Conservation (phyloP, 1,284 basidiomycete genomes). For the Puccinia novopanici region DNA sequence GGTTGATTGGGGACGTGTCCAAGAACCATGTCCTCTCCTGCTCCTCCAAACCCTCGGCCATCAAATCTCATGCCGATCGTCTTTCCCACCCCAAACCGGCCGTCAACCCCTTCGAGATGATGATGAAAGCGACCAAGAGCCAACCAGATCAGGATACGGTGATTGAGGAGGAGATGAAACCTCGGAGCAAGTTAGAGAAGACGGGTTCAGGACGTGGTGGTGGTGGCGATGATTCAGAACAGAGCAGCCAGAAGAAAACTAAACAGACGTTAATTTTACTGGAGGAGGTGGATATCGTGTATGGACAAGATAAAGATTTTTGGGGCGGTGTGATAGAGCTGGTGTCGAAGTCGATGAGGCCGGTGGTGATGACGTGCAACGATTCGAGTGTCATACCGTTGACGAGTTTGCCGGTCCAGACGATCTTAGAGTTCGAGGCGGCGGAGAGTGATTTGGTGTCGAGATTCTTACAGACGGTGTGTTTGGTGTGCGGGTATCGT, state of each 20-base stretch:
- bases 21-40: conserved; percentile 77
- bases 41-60: conserved; percentile 30
- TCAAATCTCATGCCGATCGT: too few relatives aligned
- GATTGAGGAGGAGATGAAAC: neutral
- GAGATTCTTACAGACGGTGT: conserved; percentile 7
- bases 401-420: conserved; percentile 21
- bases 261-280: conserved; percentile 86
- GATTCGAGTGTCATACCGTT: conserved; percentile 63
- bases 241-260: conserved; percentile 57
- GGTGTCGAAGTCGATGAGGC: conserved; percentile 76
- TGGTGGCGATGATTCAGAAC: too few relatives aligned
- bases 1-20: conserved; percentile 90
- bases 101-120: conserved; percentile 18
- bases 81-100: too few relatives aligned
- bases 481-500: conserved; percentile 26
- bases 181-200: neutral
- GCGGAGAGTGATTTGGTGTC: neutral
- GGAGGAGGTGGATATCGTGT: conserved; percentile 96
- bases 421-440: conserved; percentile 10
- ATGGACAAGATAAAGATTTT: conserved; percentile 84
- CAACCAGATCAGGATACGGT: neutral
- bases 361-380: conserved; percentile 88
- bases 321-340: conserved; percentile 81
- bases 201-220: neutral
- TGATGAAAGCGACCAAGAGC: conserved; percentile 27